phyloP scores from a whole-genome alignment of 169 alveolate genomes.

The Eimeria praecox region DNA sequence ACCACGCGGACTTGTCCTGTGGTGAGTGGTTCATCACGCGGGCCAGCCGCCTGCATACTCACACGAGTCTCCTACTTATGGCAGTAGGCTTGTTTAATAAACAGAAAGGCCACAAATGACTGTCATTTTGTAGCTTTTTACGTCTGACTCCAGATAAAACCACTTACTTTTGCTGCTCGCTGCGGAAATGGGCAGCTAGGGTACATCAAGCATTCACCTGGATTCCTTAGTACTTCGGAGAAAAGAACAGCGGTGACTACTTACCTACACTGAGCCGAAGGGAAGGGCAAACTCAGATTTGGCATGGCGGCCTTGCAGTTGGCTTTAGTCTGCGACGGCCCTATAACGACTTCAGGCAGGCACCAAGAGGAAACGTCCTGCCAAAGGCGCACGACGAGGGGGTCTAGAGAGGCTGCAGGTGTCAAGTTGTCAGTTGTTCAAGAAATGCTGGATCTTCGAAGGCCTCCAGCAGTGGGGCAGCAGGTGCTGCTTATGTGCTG shows the following conservation, averaged over 20 bases:
- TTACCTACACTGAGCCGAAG: constrained; percentile 73
- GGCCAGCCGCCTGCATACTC: constrained; percentile 45
- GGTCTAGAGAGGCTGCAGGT: neutral
- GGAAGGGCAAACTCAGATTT: constrained; percentile 51
- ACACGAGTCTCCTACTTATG: neutral
- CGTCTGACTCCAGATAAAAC: neutral
- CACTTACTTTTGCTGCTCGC: neutral
- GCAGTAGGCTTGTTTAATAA: neutral
- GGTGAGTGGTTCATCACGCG: constrained; percentile 43
- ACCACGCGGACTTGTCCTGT: neutral
- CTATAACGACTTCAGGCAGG: constrained; percentile 30
- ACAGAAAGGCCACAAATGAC: neutral
- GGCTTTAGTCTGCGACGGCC: constrained; percentile 55
- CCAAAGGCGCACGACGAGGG: neutral
- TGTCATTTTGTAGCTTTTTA: neutral
- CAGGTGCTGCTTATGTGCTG: neutral
- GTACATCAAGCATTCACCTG: neutral
- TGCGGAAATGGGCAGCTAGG: neutral
- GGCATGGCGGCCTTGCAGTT: constrained; percentile 65
- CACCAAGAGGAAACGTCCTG: constrained; percentile 64
- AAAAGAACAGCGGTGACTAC: neutral
- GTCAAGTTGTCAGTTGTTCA: neutral
- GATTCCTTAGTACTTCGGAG: neutral
- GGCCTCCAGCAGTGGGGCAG: neutral
- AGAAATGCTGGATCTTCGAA: neutral